phyloP scores from a whole-genome alignment of 495 filamentous ascomycete genomes.

The Penicillium subrubescens region DNA sequence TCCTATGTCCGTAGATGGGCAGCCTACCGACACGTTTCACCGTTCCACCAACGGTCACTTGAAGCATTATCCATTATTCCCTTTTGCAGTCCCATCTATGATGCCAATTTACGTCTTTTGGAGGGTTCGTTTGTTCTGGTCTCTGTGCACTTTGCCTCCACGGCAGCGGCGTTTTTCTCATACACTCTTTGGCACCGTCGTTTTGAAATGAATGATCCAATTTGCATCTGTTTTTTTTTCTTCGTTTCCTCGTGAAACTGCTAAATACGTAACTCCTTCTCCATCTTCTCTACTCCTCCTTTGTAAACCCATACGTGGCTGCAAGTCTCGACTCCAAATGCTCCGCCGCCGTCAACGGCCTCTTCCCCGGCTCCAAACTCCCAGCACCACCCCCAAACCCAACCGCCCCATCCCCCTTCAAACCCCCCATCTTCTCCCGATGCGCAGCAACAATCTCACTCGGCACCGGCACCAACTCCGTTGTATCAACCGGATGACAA shows the following conservation, averaged over 20 bases:
- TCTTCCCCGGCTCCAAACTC: slow-evolving; percentile 47
- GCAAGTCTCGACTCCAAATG: slow-evolving; percentile 75
- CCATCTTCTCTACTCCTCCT: slow-evolving; percentile 18
- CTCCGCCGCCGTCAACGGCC: slow-evolving; percentile 76
- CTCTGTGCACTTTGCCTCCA: slow-evolving; percentile 25
- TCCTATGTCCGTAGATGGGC: slow-evolving; percentile 28
- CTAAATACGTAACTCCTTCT: not conserved
- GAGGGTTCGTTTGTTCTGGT: slow-evolving; percentile 17
- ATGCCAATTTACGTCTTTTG: slow-evolving; percentile 19
- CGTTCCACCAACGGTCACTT: slow-evolving; percentile 6
- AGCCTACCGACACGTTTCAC: slow-evolving; percentile 10
- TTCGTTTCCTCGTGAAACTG: not conserved
- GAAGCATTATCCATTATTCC: slow-evolving; percentile 7
- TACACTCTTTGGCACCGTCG: slow-evolving; percentile 16
- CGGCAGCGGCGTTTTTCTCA: slow-evolving; percentile 25
- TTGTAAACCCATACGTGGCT: slow-evolving; percentile 69
- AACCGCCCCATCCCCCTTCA: slow-evolving; percentile 28
- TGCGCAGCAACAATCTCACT: slow-evolving; percentile 57
- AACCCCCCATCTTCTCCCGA: slow-evolving; percentile 35
- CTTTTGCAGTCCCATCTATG: slow-evolving; percentile 15
- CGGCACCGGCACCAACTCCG: slow-evolving; percentile 73
- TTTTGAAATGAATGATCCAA: slow-evolving; percentile 20
- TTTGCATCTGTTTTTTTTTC: slow-evolving; percentile 14
- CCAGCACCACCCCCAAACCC: slow-evolving; percentile 49
- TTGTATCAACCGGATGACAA: slow-evolving; percentile 78